These are phyloP conservation scores for Knufia petricola DNA, from an alignment of 2,329 filamentous ascomycete species.

Conservation along the genomic window DNA sequence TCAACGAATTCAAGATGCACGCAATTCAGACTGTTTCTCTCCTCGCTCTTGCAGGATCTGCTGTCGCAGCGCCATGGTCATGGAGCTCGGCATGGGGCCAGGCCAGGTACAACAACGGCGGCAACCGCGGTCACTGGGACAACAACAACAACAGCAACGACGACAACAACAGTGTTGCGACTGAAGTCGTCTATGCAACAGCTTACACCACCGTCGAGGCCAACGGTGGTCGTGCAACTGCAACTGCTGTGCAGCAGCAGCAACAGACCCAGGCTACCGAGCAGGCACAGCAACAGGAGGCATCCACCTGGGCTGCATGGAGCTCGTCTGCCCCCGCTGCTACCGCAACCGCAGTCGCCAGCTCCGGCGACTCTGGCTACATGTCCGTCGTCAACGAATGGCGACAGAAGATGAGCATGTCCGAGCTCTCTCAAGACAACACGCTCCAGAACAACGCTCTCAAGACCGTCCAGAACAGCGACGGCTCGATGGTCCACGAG, in stretches of 20 bases:
- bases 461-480: conserved; percentile 18
- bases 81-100: conserved; percentile 4
- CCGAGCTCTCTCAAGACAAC: conserved; percentile 14
- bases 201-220: conserved; percentile 12
- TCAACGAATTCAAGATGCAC: conserved; percentile 15
- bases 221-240: conserved; percentile 3
- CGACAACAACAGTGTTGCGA: conserved; percentile 1
- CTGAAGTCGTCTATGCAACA: conserved; percentile 11
- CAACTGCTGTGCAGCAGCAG: conserved; percentile 32
- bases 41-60: conserved; percentile 24
- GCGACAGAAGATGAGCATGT: conserved; percentile 16
- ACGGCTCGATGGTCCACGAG: conserved; percentile 17
- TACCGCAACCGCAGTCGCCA: background rate
- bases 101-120: conserved; percentile 12
- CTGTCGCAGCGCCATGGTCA: conserved; percentile 25
- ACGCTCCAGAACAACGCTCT: conserved; percentile 19
- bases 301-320: too few species aligned
- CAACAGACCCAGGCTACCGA: conserved; percentile 40
- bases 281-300: too few species aligned
- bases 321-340: too few species aligned
- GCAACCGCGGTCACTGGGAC: conserved; percentile 1
- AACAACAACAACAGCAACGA: conserved; percentile 11
- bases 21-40: conserved; percentile 23
- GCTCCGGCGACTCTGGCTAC: conserved; percentile 10
- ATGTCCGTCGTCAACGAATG: conserved; percentile 17